Conservation (phyloP, 1,284 basidiomycete genomes). For the Fomitopsis pinicola region DNA sequence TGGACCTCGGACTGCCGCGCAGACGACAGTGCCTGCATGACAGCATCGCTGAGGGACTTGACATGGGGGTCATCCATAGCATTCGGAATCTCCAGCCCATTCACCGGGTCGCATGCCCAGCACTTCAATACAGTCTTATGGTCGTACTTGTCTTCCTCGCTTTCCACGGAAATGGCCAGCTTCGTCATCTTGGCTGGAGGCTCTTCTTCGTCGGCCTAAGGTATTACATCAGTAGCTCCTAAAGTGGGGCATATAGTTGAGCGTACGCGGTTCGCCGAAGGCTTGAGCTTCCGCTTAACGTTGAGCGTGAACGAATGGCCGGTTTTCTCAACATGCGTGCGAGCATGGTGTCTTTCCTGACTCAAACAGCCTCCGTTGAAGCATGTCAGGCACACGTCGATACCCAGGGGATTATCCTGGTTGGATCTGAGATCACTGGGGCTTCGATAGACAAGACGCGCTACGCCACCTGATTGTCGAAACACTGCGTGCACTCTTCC, state of each 20-base stretch:
- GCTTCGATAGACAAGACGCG: neutral
- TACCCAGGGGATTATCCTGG: slow-evolving; percentile 71
- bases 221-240: neutral
- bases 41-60: slow-evolving; percentile 57
- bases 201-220: slow-evolving; percentile 58
- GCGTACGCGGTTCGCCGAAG: slow-evolving; percentile 61
- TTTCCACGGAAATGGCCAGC: slow-evolving; percentile 81
- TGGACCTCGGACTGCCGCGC: slow-evolving; percentile 92
- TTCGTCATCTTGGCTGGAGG: slow-evolving; percentile 87
- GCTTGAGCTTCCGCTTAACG: slow-evolving; percentile 73
- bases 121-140: slow-evolving; percentile 68
- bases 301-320: slow-evolving; percentile 82
- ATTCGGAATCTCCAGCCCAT: slow-evolving; percentile 48
- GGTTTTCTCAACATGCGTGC: slow-evolving; percentile 65
- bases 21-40: slow-evolving; percentile 84
- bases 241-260: neutral
- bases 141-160: slow-evolving; percentile 88
- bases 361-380: slow-evolving; percentile 90
- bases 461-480: slow-evolving; percentile 79
- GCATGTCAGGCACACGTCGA: slow-evolving; percentile 90
- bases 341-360: slow-evolving; percentile 63
- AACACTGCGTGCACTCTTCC: slow-evolving; percentile 95
- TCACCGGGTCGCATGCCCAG: slow-evolving; percentile 62
- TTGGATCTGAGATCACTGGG: slow-evolving; percentile 1
- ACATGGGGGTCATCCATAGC: slow-evolving; percentile 39